These are phyloP conservation scores for Xerocomus brunneocitrinus DNA, from an alignment of 768 basidiomycete species.

Conservation along the genomic window DNA sequence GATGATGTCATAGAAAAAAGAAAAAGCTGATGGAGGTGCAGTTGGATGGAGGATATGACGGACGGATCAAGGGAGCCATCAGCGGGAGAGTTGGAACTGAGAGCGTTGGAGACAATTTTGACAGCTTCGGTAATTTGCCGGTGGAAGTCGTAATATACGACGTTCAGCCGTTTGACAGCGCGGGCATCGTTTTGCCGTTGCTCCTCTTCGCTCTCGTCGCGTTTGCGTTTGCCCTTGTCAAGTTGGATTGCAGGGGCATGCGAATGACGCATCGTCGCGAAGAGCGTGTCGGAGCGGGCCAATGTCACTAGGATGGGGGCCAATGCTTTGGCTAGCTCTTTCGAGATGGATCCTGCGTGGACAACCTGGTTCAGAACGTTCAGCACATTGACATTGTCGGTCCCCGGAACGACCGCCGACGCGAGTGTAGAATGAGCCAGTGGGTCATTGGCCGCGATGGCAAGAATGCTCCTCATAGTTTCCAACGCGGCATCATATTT, in stretches of 20 bases:
- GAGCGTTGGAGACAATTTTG: conserved; percentile 47
- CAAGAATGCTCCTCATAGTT: conserved; percentile 62
- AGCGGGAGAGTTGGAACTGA: conserved; percentile 35
- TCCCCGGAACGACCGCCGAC: conserved; percentile 46
- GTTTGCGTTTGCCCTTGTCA: conserved; percentile 73
- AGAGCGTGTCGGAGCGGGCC: conserved; percentile 61
- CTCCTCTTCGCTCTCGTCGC: conserved; percentile 45
- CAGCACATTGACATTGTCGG: conserved; percentile 44
- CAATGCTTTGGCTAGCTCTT: conserved; percentile 50
- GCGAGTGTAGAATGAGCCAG: conserved; percentile 52
- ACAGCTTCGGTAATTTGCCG: conserved; percentile 58
- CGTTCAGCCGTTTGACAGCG: conserved; percentile 43
- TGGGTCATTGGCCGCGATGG: conserved; percentile 52
- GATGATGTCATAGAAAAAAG: conserved; percentile 74
- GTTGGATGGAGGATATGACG: conserved; percentile 65
- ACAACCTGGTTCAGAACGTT: conserved; percentile 51
- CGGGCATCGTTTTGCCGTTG: conserved; percentile 25
- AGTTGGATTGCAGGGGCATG: conserved; percentile 58
- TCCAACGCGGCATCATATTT: conserved; percentile 57
- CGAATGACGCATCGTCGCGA: conserved; percentile 60
- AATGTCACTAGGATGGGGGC: conserved; percentile 61
- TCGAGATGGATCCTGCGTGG: conserved; percentile 44
- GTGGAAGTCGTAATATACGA: conserved; percentile 46
- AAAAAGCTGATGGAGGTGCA: conserved; percentile 72
- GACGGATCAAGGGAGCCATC: conserved; percentile 48